Conservation (phyloP, 805 yeast genomes). For the Kluyveromyces lactis region DNA sequence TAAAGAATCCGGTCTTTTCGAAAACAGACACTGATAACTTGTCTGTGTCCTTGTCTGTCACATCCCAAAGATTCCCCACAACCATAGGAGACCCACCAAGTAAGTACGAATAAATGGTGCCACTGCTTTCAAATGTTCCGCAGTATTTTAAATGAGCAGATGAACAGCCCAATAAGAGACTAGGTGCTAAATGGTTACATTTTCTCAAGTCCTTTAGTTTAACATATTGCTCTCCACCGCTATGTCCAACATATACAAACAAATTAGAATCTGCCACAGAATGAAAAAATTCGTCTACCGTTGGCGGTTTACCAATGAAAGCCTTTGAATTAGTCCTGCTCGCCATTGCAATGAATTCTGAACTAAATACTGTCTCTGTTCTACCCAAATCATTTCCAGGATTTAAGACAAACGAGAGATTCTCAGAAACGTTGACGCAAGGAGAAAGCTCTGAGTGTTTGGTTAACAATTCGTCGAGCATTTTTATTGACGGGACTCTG, state of each 20-base stretch:
- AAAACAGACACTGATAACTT: slow-evolving; percentile 57
- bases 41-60: slow-evolving; percentile 93
- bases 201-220: slow-evolving; percentile 45
- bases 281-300: slow-evolving; percentile 41
- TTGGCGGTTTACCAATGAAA: slow-evolving; percentile 45
- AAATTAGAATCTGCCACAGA: slow-evolving; percentile 38
- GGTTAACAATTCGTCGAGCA: slow-evolving; percentile 34
- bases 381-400: slow-evolving; percentile 71
- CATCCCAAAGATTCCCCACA: slow-evolving; percentile 90
- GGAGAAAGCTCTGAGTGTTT: slow-evolving; percentile 12
- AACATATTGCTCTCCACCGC: slow-evolving; percentile 87
- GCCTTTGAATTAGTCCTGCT: slow-evolving; percentile 43
- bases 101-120: slow-evolving; percentile 69
- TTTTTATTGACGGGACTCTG: slow-evolving; percentile 60
- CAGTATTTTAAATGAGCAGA: slow-evolving; percentile 58
- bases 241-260: slow-evolving; percentile 86
- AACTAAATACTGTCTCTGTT: slow-evolving; percentile 53
- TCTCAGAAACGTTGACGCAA: slow-evolving; percentile 16
- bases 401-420: slow-evolving; percentile 62
- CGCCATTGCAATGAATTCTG: slow-evolving; percentile 30
- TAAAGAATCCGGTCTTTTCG: slow-evolving; percentile 52
- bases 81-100: slow-evolving; percentile 77
- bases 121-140: slow-evolving; percentile 63
- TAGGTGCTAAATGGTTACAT: slow-evolving; percentile 42
- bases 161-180: slow-evolving; percentile 79